Conservation (phyloP, 1,284 basidiomycete species). For the Trichosporon asahii region DNA sequence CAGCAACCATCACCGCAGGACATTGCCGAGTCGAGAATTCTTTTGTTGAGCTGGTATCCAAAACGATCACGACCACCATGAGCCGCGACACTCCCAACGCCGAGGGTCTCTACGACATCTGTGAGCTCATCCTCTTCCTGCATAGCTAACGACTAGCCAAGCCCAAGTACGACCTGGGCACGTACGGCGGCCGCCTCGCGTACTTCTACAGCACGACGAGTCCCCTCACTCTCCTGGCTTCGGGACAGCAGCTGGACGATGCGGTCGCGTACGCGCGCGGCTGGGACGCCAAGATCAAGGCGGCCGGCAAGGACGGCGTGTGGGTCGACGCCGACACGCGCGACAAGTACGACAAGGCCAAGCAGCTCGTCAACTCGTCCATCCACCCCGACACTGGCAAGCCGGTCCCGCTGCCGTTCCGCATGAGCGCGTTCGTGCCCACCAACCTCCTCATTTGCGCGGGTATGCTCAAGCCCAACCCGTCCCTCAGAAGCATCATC, state of each 20-base stretch:
- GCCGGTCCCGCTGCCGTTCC: slow-evolving; percentile 55
- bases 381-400: slow-evolving; percentile 56
- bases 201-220: slow-evolving; percentile 58
- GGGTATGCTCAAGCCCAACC: slow-evolving; percentile 55
- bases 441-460: slow-evolving; percentile 54
- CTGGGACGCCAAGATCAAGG: slow-evolving; percentile 44
- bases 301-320: slow-evolving; percentile 39
- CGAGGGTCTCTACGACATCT: slow-evolving; percentile 34
- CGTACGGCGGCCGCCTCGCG: slow-evolving; percentile 53
- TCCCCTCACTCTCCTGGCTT: slow-evolving; percentile 56
- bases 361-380: slow-evolving; percentile 54
- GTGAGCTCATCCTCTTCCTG: slow-evolving; percentile 18
- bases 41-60: too few relatives aligned
- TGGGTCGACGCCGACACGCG: slow-evolving; percentile 43
- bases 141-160: slow-evolving; percentile 27
- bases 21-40: not conserved
- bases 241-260: slow-evolving; percentile 43
- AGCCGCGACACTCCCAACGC: slow-evolving; percentile 5
- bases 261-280: slow-evolving; percentile 39
- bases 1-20: too few relatives aligned
- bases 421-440: slow-evolving; percentile 57
- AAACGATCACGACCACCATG: not conserved
- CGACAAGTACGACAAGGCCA: slow-evolving; percentile 50
- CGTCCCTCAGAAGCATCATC: slow-evolving; percentile 50
- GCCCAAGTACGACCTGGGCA: slow-evolving; percentile 41